Base-by-base conservation (phyloP, 352 stramenopile genomes). In the Phytophthora uliginosa region DNA sequence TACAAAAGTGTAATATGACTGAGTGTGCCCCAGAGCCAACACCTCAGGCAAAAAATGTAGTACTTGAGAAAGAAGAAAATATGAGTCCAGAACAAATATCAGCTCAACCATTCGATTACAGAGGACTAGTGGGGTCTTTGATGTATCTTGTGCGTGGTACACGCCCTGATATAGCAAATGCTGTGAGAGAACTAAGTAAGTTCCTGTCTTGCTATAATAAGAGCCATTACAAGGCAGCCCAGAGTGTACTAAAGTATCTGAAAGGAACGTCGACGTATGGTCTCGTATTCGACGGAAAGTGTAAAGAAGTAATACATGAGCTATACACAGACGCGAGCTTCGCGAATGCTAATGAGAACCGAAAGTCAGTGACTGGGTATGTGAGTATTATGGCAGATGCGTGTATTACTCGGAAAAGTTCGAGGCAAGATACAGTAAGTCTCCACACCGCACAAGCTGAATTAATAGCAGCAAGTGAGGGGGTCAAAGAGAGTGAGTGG, bases 381-480 rank as follows among this genome's bases (percentile, higher is more conserved):
- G 47, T 66, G 5, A 59, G 47, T 38, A 66, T 66, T 40, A 66
- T 33, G 31, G 47, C 59, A 28, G 33, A 58, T 66, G 31, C 59
- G 17, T 66, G 33, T 40, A 52, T 66, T 59, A 65, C 47, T 50
- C 58, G 31, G 59, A 50, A 65, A 50, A 65, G 45, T 26, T 48
- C 59, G 18, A 63, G 59, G 20, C 28, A 65, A 65, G 22, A 53
- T 48, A 65, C 45, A 17, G 36, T 42, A 17, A 42, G 36, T 36
- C 56, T 73, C 3, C 47, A 68, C 26, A 73, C 58, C 45, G 58
- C 66, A 33, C 56, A 73, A 26, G 20, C 51, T 26, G 66, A 73
- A 40, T 13, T 67, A 40, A 67, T 72, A n/a, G 57, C 65, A 18
- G 38, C 42, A 7, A 68, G 66, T 50, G 58, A 68, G 62, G 36